Evolutionary conservation across 176 grass and related monocot genomes (phyloP).

Genomic region (Raddia distichophylla): DNA sequence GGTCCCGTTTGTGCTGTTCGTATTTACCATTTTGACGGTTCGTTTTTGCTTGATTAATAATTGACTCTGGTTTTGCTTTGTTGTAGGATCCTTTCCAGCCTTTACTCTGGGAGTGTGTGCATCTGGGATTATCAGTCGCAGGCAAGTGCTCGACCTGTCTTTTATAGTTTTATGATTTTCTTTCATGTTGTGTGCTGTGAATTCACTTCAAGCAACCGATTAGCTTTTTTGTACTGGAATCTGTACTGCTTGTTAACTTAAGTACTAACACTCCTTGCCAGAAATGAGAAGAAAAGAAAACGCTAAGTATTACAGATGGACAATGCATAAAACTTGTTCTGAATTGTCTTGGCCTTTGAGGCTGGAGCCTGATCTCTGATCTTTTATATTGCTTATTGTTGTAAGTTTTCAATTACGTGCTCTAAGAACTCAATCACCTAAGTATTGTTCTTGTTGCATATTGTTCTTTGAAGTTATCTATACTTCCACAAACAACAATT

Average conservation of each 20-base stretch:
- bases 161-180: neutral
- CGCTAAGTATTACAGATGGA: neutral
- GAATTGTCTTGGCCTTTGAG: neutral
- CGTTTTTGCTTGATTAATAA: slow-evolving; percentile 5
- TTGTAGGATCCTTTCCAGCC: slow-evolving; percentile 86
- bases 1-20: neutral
- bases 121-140: slow-evolving; percentile 99
- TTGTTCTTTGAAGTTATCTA: neutral
- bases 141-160: slow-evolving; percentile 40
- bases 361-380: slow-evolving; percentile 1
- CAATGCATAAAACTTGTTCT: neutral
- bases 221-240: neutral
- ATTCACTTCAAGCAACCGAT: neutral
- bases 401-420: neutral
- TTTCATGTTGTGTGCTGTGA: neutral
- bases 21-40: slow-evolving; percentile 13
- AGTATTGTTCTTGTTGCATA: neutral
- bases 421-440: neutral
- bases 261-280: neutral
- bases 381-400: neutral
- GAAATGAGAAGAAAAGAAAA: neutral
- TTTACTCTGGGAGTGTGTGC: slow-evolving; percentile 95
- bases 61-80: slow-evolving; percentile 35
- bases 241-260: neutral
- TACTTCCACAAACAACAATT: neutral